Evolutionary conservation across 331 rosid genomes (phyloP), one percentile per base, ranked within the genome.

Genomic region (Erythrophleum ivorense): DNA sequence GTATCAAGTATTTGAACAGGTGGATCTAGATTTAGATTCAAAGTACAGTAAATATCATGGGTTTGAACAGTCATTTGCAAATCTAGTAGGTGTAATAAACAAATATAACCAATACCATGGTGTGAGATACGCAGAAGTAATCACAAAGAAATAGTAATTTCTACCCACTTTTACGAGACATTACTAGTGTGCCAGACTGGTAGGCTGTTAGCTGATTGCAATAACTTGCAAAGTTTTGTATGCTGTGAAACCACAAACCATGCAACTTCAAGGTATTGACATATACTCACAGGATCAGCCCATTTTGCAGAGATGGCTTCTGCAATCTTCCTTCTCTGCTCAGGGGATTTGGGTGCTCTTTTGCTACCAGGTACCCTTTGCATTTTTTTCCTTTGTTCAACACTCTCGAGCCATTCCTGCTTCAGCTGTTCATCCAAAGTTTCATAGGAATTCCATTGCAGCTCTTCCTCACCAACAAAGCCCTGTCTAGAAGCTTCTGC

Each of bases 241-340:
- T 46, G n/a, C 59, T 36, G 53, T 58, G 57, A 66, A 81, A 59
- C 57, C 71, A 80, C 12, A 36, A 74, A 75, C 40, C 69, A 76
- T n/a, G 64, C 76, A 80, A 85, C 78, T 70, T 38, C 78, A 78
- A 75, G 50, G 80, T 41, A 63, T 69, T 64, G 70, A 50, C 41
- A 70, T 46, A 70, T 66, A 90, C 98, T 86, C 84, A 94, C 99
- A 73, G 97, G 92, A 84, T 94, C 92, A 41, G 92, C 90, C 99
- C 99, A 96, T 90, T 96, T 96, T 79, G 97, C 92, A 79, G 93
- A 53, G 84, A 96, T 94, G 81, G 98, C 94, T 88, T 86, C 90
- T n/a, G 99, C 89, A 62, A 96, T 96, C 84, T 88, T 93, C 87
- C 88, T 90, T 80, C 91, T 94, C 86, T 96, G 99, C 80, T 92